A percentile compares a stretch with the other conserved stretches of the same genome.
Evolutionary conservation across 2,329 filamentous ascomycete species (phyloP).

Genomic region (Phialocephala sp.): DNA sequence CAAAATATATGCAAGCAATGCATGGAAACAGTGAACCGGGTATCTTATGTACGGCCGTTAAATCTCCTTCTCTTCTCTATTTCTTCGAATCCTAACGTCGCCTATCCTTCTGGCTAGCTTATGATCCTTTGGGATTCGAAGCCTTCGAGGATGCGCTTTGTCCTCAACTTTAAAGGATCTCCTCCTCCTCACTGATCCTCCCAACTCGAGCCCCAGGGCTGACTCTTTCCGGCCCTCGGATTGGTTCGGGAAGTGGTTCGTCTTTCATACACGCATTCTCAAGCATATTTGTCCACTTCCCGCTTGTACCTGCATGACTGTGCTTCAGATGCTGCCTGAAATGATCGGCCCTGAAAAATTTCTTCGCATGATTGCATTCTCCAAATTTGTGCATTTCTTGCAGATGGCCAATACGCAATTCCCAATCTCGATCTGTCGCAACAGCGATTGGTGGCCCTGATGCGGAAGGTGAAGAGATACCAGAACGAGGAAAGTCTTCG

Average conservation of each 20-base stretch:
- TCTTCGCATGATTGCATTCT: conserved; percentile 98
- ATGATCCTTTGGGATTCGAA: conserved; percentile 14
- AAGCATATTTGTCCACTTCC: conserved; percentile 98
- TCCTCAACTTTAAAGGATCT: conserved; percentile 33
- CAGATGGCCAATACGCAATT: conserved; percentile 82
- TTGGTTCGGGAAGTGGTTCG: conserved; percentile 63
- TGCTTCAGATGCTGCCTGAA: conserved; percentile 98
- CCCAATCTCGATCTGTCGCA: conserved; percentile 85
- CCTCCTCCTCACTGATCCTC: conserved; percentile 42
- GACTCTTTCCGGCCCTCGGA: conserved; percentile 39
- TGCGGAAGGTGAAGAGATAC: conserved; percentile 45
- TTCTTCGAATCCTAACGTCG: conserved; percentile 14
- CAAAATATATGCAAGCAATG: conserved; percentile 36
- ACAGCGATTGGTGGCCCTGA: conserved; percentile 51
- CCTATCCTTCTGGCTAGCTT: conserved; percentile 8
- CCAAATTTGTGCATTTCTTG: conserved; percentile 94
- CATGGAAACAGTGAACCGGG: conserved; percentile 36
- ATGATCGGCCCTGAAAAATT: conserved; percentile 96
- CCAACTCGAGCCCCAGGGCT: conserved; percentile 37
- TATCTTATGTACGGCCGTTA: conserved; percentile 39
- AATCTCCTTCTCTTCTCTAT: conserved; percentile 27
- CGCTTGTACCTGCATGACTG: conserved; percentile 92
- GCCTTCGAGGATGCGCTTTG: conserved; percentile 4
- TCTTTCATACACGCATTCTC: conserved; percentile 97
- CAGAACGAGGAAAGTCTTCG: conserved; percentile 71